Base-by-base conservation (phyloP, 176 grass and related monocot genomes). In the Rhynchospora breviuscula region DNA sequence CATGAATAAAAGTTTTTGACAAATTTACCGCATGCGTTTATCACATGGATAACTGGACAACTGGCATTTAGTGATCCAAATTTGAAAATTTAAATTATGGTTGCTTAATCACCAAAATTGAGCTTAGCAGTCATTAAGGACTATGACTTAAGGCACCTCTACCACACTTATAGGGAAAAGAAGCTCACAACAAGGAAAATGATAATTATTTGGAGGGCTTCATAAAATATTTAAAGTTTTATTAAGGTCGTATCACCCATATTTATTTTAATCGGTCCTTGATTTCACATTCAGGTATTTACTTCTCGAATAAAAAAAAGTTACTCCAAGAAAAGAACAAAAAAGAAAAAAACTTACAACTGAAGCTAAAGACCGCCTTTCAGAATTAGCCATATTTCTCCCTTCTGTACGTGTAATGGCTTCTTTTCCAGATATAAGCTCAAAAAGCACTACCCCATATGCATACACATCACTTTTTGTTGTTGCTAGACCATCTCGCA, bases 391-490 rank as follows among this genome's bases (percentile, higher is more conserved):
- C 65, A 71, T 49, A 54, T 77, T 71, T 13, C 85, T 83, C 84
- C 89, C 77, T 72, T 87, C 92, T 33, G 91, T 79, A 82, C 88
- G 92, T 51, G 96, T 99, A 83, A 99, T 99, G 23, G 96, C 96
- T 35, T 95, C 89, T 87, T 90, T 99, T 82, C 91, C 93, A 79
- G 96, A 95, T 90, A 99, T 90, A 80, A 99, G 52, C 85, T 99
- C 96, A 78, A 99, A 99, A 76, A 99, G 91, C 56, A 99, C 93
- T 14, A 99, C 93, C 7, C 96, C 96, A 13, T 95, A 99, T 83
- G 96, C 96, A 92, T 99, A 99, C 44, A 99, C 96, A 82, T 99
- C 96, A 40, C 93, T 93, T 86, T 99, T 99, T 3, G 88, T 87
- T 85, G 96, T 99, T 54, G 96, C 96, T 61, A 99, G 64, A 18